Conservation (phyloP, 345 rosid genomes). For the Euphorbia pulcherrima region DNA sequence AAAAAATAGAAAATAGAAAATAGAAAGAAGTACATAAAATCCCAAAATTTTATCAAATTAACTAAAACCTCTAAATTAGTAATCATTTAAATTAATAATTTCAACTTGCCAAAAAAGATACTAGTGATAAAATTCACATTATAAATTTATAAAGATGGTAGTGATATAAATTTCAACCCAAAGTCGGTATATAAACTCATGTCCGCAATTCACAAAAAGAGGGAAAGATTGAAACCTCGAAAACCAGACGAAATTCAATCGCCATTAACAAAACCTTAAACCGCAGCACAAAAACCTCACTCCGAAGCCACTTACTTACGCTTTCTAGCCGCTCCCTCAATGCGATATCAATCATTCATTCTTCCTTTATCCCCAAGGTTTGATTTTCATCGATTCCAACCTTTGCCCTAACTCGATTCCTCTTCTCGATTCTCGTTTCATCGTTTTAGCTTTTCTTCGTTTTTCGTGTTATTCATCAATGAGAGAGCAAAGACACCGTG, state of each 20-base stretch:
- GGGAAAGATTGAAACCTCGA: not conserved
- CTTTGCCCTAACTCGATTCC: not conserved
- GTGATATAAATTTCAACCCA: not conserved
- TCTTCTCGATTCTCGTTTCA: no score
- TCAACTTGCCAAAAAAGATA: no score
- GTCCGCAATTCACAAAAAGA: not conserved
- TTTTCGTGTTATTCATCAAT: slow-evolving; percentile 4
- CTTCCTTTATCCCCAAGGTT: no score
- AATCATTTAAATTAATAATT: no score
- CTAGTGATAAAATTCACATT: no score
- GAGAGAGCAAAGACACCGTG: not conserved
- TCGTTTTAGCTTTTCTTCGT: not conserved
- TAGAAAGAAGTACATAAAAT: no score
- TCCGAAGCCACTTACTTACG: not conserved
- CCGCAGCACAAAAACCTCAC: not conserved
- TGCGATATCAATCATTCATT: not conserved
- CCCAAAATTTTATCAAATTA: no score
- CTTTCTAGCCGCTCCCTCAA: not conserved
- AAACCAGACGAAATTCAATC: not conserved
- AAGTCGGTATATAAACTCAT: not conserved
- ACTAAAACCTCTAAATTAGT: no score
- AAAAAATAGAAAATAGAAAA: no score
- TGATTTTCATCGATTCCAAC: not conserved
- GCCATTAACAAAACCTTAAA: not conserved
- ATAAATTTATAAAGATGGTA: no score